phyloP scores from a whole-genome alignment of 179 eudicot genomes.

The Spinacia oleracea region DNA sequence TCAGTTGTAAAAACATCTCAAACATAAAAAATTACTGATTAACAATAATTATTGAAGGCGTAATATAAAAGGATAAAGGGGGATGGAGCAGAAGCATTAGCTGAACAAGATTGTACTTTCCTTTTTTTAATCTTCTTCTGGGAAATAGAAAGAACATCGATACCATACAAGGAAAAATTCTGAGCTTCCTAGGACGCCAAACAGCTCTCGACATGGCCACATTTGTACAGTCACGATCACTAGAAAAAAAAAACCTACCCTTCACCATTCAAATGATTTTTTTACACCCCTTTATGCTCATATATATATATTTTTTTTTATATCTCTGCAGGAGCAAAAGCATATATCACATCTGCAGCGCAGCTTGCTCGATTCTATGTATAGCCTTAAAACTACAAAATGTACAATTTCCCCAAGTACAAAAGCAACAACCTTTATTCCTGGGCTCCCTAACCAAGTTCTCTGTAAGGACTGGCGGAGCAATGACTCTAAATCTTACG shows the following conservation, averaged over 20 bases:
- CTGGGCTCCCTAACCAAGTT: constrained; percentile 38
- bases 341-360: constrained; percentile 40
- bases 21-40: too few species aligned
- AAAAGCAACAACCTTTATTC: constrained; percentile 57
- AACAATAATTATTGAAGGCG: neutral
- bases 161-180: constrained; percentile 40
- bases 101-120: constrained; percentile 23
- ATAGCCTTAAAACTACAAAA: constrained; percentile 66
- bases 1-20: too few species aligned
- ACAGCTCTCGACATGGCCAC: constrained; percentile 44
- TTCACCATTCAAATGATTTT: constrained; percentile 26
- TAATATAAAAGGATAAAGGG: neutral
- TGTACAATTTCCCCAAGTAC: constrained; percentile 62
- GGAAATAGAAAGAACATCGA: constrained; percentile 20
- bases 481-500: constrained; percentile 25
- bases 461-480: constrained; percentile 32
- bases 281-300: constrained; percentile 41
- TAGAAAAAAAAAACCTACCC: constrained; percentile 41
- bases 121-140: constrained; percentile 7
- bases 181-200: constrained; percentile 39
- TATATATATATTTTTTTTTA: too few species aligned
- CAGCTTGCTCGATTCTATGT: constrained; percentile 43
- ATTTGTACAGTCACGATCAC: constrained; percentile 64
- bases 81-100: neutral
- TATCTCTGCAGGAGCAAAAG: constrained; percentile 36